Conservation (phyloP, 306 rosid genomes). For the Vigna trinervia region DNA sequence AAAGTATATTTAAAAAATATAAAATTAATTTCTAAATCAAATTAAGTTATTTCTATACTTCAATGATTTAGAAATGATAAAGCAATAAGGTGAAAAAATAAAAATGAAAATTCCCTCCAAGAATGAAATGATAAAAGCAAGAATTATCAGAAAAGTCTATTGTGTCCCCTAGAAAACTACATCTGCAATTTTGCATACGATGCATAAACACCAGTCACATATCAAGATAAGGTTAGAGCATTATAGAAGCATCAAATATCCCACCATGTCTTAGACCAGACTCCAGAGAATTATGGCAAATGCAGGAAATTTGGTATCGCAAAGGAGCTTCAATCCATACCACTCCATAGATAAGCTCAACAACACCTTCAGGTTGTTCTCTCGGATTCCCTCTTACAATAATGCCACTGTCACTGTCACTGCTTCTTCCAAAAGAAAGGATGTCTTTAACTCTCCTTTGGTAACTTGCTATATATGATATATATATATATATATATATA, state of each 20-base stretch:
- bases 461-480: slow-evolving; percentile 30
- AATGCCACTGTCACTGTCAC: slow-evolving; percentile 7
- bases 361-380: slow-evolving; percentile 29
- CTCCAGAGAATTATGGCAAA: slow-evolving; percentile 48
- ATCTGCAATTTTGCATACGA: slow-evolving; percentile 4
- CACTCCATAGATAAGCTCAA: slow-evolving; percentile 11
- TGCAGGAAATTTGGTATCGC: slow-evolving; percentile 42
- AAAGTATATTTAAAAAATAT: not conserved
- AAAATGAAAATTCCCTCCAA: not conserved
- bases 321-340: slow-evolving; percentile 34
- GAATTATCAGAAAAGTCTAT: not conserved
- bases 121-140: not conserved
- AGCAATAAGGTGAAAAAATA: slow-evolving; percentile 16
- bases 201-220: slow-evolving; percentile 34
- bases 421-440: slow-evolving; percentile 47
- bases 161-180: not conserved
- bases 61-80: slow-evolving; percentile 5
- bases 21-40: not conserved
- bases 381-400: slow-evolving; percentile 40
- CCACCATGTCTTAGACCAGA: not conserved
- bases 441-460: slow-evolving; percentile 45
- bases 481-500: not conserved
- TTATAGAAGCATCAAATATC: slow-evolving; percentile 4
- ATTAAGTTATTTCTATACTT: not conserved
- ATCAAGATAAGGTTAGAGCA: slow-evolving; percentile 39